phyloP scores from a whole-genome alignment of 768 basidiomycete genomes.

The Leccinum barrowsii region DNA sequence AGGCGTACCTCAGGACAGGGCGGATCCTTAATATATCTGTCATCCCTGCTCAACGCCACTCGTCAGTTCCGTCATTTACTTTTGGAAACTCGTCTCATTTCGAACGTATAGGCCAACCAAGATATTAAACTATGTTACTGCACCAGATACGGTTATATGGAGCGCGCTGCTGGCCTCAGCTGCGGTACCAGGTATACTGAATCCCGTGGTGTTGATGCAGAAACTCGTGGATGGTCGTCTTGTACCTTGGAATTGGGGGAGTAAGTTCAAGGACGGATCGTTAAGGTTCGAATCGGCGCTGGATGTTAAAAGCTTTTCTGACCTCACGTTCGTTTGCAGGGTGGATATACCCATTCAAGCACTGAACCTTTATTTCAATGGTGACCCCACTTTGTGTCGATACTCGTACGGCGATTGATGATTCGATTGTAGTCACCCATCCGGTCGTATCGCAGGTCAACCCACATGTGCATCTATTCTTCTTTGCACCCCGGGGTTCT shows the following conservation, averaged over 20 bases:
- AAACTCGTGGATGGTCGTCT: constrained; percentile 77
- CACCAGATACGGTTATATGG: constrained; percentile 90
- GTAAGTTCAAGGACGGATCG: constrained; percentile 90
- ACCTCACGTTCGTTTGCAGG: constrained; percentile 34
- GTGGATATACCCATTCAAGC: constrained; percentile 95
- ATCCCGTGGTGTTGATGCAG: constrained; percentile 94
- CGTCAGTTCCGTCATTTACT: constrained; percentile 41
- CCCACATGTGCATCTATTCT: constrained; percentile 87
- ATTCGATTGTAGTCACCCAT: constrained; percentile 62
- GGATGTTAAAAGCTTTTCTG: neutral
- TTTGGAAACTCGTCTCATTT: constrained; percentile 6
- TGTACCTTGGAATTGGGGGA: constrained; percentile 94
- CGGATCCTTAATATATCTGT: constrained; percentile 93
- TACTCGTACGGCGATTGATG: constrained; percentile 2
- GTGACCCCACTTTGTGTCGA: constrained; percentile 30
- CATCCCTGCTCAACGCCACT: constrained; percentile 85
- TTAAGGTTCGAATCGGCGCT: constrained; percentile 49
- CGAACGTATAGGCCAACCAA: constrained; percentile 73
- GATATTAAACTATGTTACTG: constrained; percentile 90
- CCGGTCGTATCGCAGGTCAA: constrained; percentile 95
- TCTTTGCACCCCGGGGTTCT: constrained; percentile 87
- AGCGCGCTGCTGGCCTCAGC: constrained; percentile 82
- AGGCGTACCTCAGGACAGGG: constrained; percentile 91
- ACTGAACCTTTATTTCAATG: constrained; percentile 86
- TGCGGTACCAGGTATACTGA: constrained; percentile 92